Evolutionary conservation across 2,329 filamentous ascomycete genomes (phyloP).

Genomic region (Trichoderma sp.): DNA sequence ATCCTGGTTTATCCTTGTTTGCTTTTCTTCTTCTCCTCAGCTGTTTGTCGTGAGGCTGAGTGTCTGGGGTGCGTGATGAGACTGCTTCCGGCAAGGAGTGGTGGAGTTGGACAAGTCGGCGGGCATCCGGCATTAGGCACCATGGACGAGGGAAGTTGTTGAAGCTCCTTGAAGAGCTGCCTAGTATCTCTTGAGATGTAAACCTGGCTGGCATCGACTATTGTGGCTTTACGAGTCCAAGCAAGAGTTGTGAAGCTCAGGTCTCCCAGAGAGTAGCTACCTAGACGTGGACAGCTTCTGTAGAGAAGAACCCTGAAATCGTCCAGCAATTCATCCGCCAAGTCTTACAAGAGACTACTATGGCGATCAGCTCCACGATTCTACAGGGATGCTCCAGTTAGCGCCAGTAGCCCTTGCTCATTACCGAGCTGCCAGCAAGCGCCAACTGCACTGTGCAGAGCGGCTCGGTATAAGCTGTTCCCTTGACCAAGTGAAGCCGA

Average conservation of each 20-base stretch:
- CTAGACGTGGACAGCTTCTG: no score
- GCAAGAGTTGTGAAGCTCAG: neutral
- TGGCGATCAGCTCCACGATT: constrained; percentile 1
- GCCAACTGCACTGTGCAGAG: neutral
- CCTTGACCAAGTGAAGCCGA: neutral
- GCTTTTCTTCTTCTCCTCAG: neutral
- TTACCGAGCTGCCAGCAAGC: neutral
- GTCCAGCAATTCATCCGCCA: neutral
- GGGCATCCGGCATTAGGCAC: constrained; percentile 9
- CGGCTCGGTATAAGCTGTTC: neutral
- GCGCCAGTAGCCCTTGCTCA: neutral
- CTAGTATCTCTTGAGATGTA: neutral
- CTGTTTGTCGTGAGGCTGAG: constrained; percentile 20
- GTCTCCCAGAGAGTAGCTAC: no score
- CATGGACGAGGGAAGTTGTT: neutral
- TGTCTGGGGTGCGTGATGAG: neutral
- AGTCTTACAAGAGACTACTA: no score
- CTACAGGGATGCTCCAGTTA: neutral
- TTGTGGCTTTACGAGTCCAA: neutral
- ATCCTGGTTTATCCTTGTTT: neutral
- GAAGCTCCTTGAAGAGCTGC: neutral
- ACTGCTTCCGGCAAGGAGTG: constrained; percentile 2
- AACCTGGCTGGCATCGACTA: neutral
- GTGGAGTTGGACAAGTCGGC: constrained; percentile 3
- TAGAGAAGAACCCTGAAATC: no score